A percentile compares a stretch with the other conserved stretches of the same genome.
Conservation (phyloP, 1,284 basidiomycete species). For the Exsudoporus floridanus region DNA sequence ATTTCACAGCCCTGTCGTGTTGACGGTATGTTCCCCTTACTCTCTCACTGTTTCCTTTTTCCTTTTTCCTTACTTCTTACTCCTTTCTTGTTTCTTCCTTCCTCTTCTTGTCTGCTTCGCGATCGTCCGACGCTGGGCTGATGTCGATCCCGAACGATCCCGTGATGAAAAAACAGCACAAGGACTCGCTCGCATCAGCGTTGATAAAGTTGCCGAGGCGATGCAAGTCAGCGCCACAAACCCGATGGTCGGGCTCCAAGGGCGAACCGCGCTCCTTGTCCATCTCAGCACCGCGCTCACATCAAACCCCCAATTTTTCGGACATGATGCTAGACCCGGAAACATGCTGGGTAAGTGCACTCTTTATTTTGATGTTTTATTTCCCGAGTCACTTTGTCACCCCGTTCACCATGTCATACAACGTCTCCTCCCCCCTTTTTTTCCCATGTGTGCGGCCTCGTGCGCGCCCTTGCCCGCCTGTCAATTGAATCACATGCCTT, state of each 20-base stretch:
- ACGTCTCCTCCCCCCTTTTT: neutral
- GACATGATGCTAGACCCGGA: slow-evolving; percentile 71
- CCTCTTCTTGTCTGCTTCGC: neutral
- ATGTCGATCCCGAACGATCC: slow-evolving; percentile 6
- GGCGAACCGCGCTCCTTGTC: slow-evolving; percentile 75
- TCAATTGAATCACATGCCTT: neutral
- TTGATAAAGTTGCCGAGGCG: slow-evolving; percentile 60
- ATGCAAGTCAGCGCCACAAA: slow-evolving; percentile 83
- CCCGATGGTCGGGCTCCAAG: slow-evolving; percentile 89
- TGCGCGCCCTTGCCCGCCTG: neutral
- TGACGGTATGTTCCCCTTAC: slow-evolving; percentile 56
- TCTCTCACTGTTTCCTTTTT: too few species aligned
- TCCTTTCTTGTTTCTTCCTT: slow-evolving; percentile 6
- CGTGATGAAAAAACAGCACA: slow-evolving; percentile 48
- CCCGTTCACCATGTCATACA: slow-evolving; percentile 15
- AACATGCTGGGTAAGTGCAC: slow-evolving; percentile 66
- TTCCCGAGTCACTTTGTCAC: neutral
- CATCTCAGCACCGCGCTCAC: slow-evolving; percentile 73
- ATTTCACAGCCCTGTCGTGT: slow-evolving; percentile 65
- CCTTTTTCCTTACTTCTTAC: neutral
- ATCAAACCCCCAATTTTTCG: slow-evolving; percentile 66
- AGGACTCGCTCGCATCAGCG: slow-evolving; percentile 67
- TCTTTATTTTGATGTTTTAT: neutral
- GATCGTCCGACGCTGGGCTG: neutral
- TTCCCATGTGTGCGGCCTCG: neutral